phyloP scores from a whole-genome alignment of 2,329 filamentous ascomycete species.

The Pseudocercospora fijiensis region DNA sequence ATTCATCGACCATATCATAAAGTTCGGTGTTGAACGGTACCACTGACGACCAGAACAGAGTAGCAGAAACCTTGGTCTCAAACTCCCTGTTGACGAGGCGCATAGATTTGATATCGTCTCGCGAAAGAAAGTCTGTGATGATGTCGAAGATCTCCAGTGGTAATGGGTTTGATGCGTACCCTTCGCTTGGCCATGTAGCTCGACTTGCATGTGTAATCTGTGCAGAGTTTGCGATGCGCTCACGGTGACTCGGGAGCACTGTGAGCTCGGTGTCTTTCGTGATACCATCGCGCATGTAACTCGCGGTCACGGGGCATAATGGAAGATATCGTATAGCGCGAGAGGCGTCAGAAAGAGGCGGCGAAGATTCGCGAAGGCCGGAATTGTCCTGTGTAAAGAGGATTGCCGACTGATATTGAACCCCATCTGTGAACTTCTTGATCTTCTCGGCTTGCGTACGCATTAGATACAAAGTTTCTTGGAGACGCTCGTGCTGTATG shows the following conservation, averaged over 20 bases:
- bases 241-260: constrained; percentile 24
- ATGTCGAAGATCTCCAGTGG: constrained; percentile 63
- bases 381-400: constrained; percentile 20
- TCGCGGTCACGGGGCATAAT: constrained; percentile 17
- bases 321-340: constrained; percentile 26
- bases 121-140: constrained; percentile 57
- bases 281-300: constrained; percentile 5
- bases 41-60: constrained; percentile 63
- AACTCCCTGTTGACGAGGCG: constrained; percentile 62
- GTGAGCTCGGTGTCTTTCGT: constrained; percentile 22
- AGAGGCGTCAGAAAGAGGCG: constrained; percentile 1
- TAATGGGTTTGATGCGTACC: constrained; percentile 36
- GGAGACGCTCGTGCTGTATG: constrained; percentile 11
- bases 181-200: constrained; percentile 41
- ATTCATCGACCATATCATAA: constrained; percentile 54
- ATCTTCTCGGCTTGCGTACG: constrained; percentile 10
- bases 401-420: constrained; percentile 23
- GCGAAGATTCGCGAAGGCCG: background rate
- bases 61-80: constrained; percentile 57
- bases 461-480: constrained; percentile 13
- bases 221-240: constrained; percentile 16
- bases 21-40: constrained; percentile 66
- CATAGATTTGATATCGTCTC: constrained; percentile 59
- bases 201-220: background rate
- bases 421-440: constrained; percentile 3